phyloP scores from a whole-genome alignment of 2,329 filamentous ascomycete species.

The Sclerotiophoma versabilis region DNA sequence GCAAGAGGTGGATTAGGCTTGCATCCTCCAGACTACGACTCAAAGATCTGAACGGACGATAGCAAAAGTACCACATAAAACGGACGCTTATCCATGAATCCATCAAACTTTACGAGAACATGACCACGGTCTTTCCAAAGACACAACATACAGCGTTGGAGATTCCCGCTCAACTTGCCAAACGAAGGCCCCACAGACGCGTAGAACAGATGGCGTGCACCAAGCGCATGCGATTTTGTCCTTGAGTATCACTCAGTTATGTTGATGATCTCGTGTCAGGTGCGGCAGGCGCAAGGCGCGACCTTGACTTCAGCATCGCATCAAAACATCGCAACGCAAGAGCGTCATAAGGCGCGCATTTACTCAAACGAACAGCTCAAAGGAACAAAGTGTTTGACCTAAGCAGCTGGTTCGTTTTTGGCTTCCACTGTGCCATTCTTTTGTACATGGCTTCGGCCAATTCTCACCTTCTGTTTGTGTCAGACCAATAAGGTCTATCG shows the following conservation, averaged over 20 bases:
- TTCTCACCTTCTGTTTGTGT: neutral
- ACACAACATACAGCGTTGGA: neutral
- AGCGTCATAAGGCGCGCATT: neutral
- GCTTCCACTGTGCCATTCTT: neutral
- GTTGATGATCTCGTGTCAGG: neutral
- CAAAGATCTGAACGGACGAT: constrained; percentile 37
- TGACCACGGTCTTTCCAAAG: neutral
- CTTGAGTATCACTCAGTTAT: neutral
- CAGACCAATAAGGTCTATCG: neutral
- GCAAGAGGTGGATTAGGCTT: constrained; percentile 51
- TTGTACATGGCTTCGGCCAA: constrained; percentile 9
- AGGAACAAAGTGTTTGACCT: constrained; percentile 18
- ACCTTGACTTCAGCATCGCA: neutral
- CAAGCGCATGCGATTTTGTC: neutral
- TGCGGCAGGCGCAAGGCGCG: neutral
- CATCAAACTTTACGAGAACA: neutral
- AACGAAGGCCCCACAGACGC: neutral
- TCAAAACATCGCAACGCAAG: neutral
- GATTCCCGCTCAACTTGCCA: neutral
- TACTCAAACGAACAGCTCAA: neutral
- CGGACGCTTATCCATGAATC: neutral
- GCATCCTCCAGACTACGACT: constrained; percentile 45
- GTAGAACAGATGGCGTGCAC: neutral
- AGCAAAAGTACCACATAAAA: neutral
- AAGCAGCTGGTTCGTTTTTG: neutral